phyloP scores from a whole-genome alignment of 495 filamentous ascomycete genomes.

The Acidiella bohemica region DNA sequence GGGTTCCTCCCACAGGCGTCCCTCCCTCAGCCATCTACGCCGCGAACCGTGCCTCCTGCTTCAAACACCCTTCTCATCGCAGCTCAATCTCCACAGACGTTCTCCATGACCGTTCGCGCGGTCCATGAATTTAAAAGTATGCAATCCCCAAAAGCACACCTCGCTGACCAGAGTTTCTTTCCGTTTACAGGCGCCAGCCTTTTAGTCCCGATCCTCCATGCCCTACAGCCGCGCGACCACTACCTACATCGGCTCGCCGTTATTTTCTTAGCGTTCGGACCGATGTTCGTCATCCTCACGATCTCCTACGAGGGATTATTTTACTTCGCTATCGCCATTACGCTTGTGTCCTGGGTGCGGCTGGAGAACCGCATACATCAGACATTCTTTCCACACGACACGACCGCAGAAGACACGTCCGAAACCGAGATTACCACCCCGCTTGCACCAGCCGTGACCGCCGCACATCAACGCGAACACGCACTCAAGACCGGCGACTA shows the following conservation, averaged over 20 bases:
- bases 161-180: too few relatives aligned
- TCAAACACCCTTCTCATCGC: too few relatives aligned
- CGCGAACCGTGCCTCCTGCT: background rate
- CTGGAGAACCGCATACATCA: slow-evolving; percentile 70
- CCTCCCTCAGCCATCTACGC: background rate
- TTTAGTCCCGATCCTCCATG: slow-evolving; percentile 65
- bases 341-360: slow-evolving; percentile 77
- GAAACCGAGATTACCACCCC: slow-evolving; percentile 20
- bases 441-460: slow-evolving; percentile 19
- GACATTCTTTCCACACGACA: slow-evolving; percentile 29
- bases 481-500: slow-evolving; percentile 30
- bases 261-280: slow-evolving; percentile 86
- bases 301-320: slow-evolving; percentile 98
- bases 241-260: slow-evolving; percentile 83
- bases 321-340: slow-evolving; percentile 76
- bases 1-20: background rate
- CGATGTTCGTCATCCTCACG: slow-evolving; percentile 88
- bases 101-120: slow-evolving; percentile 2
- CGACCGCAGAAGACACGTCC: background rate
- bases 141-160: too few relatives aligned
- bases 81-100: too few relatives aligned
- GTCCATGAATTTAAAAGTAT: too few relatives aligned
- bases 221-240: slow-evolving; percentile 67
- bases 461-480: slow-evolving; percentile 13
- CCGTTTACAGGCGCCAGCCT: slow-evolving; percentile 62